phyloP scores from a whole-genome alignment of 768 basidiomycete genomes.

The Xerocomellus intermedius region DNA sequence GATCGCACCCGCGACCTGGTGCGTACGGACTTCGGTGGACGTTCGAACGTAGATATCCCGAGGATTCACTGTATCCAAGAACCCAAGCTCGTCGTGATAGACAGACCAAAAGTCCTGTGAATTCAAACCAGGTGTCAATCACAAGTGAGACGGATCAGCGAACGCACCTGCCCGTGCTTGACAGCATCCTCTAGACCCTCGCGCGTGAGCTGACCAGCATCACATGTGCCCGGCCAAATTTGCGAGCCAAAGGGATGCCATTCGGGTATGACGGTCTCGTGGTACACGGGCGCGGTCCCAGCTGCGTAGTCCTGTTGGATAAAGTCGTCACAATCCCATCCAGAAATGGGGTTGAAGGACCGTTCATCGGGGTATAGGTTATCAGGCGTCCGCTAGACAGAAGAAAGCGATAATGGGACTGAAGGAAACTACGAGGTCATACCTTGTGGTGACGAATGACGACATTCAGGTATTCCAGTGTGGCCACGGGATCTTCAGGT shows the following conservation, averaged over 20 bases:
- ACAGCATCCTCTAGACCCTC: constrained; percentile 44
- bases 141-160: neutral
- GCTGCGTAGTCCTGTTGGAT: constrained; percentile 40
- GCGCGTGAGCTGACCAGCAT: constrained; percentile 45
- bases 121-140: neutral
- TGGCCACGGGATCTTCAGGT: constrained; percentile 29
- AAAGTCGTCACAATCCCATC: constrained; percentile 43
- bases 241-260: constrained; percentile 44
- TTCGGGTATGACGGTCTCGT: constrained; percentile 37
- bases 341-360: constrained; percentile 35
- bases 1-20: constrained; percentile 46
- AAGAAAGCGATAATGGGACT: neutral
- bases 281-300: constrained; percentile 38
- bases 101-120: constrained; percentile 48
- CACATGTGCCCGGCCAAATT: constrained; percentile 50
- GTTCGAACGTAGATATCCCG: constrained; percentile 44
- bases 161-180: constrained; percentile 38
- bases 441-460: constrained; percentile 51
- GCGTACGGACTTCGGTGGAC: constrained; percentile 45
- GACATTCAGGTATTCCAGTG: constrained; percentile 41
- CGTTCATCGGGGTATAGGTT: constrained; percentile 47
- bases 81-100: constrained; percentile 37
- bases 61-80: constrained; percentile 35
- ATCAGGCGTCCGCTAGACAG: constrained; percentile 45
- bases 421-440: neutral